Base-by-base conservation (phyloP, 371 early-diverging fungal species). In the Capniomyces stellatus region DNA sequence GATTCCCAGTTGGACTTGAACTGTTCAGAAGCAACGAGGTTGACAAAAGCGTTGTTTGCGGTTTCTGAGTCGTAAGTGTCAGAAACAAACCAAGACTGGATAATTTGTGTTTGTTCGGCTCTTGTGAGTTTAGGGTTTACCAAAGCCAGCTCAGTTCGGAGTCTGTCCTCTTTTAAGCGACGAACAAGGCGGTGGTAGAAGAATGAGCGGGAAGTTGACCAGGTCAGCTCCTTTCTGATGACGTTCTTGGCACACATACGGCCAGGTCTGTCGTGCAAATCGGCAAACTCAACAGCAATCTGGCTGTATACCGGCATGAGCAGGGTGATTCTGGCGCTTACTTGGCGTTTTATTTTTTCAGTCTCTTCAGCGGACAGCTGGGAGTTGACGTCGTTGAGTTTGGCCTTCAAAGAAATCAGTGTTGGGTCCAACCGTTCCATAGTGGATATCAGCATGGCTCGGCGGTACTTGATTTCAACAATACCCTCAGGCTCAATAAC, bases 401-500 rank as follows among this genome's bases (percentile, higher is more conserved):
- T 55, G 54, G 71, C 58, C 74, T 90, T 92, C 58, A 90, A 72
- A 2, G 66, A 59, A 29, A 77, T 73, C 72, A 88, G 89, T 52
- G 70, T 66, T 24, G 72, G 64, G 60, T 95, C 94, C 47, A 95
- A 60, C 27, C 96, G 82, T 62, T 87, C 92, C 84, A 95, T 92
- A 28, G 89, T 82, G 2, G 86, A 82, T 46, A 92, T 60, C 58
- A 93, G 58, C 65, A 89, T 84, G 27, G 92, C 85, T 70, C 83
- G 84, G 44, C 98, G 85, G 84, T 84, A 96, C 78, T 98, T 98
- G 76, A 98, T 94, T 62, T 90, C 92, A n/a, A 95, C 89, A 54
- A 98, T 84, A 62, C 98, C 99, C 57, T 95, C 90, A 31, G 99
- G 96, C 71, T 98, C 98, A 6, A 98, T 71, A 1, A 98, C 94